phyloP scores from a whole-genome alignment of 106 monocot genomes.

The Xerophyta viscosa region DNA sequence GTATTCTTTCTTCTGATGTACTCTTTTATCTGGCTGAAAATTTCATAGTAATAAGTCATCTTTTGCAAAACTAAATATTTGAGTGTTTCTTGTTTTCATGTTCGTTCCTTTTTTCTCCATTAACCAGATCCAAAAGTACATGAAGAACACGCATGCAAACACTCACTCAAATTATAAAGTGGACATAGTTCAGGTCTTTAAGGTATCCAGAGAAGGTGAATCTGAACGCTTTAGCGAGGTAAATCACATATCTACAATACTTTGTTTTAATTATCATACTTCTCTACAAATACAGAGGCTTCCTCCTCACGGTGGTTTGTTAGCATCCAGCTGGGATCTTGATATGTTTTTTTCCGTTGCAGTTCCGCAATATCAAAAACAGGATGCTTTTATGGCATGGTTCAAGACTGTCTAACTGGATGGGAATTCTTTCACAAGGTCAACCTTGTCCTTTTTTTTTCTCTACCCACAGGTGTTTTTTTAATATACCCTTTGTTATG shows the following conservation, averaged over 20 bases:
- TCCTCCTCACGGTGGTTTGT: no score
- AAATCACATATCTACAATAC: background rate
- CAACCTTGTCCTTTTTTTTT: constrained; percentile 7
- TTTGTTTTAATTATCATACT: background rate
- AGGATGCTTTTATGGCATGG: constrained; percentile 99
- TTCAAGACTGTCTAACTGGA: constrained; percentile 91
- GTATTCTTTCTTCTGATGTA: constrained; percentile 27
- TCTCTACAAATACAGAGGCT: no score
- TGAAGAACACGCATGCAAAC: constrained; percentile 81
- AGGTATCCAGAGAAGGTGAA: constrained; percentile 60
- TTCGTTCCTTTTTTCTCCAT: background rate
- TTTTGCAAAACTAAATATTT: background rate
- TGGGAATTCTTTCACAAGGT: constrained; percentile 98
- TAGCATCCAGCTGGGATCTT: no score
- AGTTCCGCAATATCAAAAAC: constrained; percentile 68
- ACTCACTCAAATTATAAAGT: constrained; percentile 78
- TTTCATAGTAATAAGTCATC: background rate
- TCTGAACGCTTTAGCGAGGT: constrained; percentile 65
- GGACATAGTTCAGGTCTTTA: constrained; percentile 62
- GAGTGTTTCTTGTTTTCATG: background rate
- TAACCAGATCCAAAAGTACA: constrained; percentile 65
- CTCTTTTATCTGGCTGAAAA: background rate
- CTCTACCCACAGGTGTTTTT: no score
- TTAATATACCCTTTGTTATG: no score
- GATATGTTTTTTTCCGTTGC: constrained; percentile 12